Evolutionary conservation across 495 filamentous ascomycete genomes (phyloP), one percentile per base, ranked within the genome.

Genomic region (Thermothielavioides terrestris): DNA sequence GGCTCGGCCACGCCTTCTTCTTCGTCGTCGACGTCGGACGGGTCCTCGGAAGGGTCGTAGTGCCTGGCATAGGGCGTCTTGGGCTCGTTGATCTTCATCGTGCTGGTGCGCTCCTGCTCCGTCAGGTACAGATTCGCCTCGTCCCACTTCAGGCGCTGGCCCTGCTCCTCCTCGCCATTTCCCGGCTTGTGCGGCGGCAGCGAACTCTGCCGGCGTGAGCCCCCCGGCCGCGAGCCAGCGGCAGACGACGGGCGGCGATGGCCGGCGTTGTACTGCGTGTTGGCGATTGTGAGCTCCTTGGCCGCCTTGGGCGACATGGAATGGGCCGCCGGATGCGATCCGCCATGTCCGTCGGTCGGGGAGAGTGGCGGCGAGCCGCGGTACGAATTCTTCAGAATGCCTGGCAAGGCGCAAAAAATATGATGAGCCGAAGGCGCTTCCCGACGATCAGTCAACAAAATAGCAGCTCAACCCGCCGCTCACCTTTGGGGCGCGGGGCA

Each of bases 11-110:
- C 77, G 39, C 92, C 89, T n/a, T 92, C 70, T 59, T 92, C 89
- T n/a, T 92, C 70, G 60, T 88, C 75, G 62, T 94, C 84, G 31
- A 81, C 85, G 44, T 84, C 86, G 15, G 74, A 77, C 28, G 88
- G 85, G 50, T 97, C 92, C 59, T 95, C 86, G 27, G 78, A 60
- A 14, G 89, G 89, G 60, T 98, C 89, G 60, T 96, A 96, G 53
- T 86, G 85, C 58, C 80, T 84, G 14, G 88, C 92, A 56, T 88
- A 98, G 0, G 92, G 92, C 15, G 92, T 98, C 76, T 98, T 98
- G 41, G 92, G 92, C 70, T 98, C 92, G 56, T 86, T 83, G 60
- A 98, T 97, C 75, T 97, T 97, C 94, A 97, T 97, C 38, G 91
- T 97, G 26, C 85, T 79, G 30, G 82, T 88, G 64, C 87, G 89